These are phyloP conservation scores for Nigrograna mackinnonii DNA, from an alignment of 2,329 filamentous ascomycete genomes.

Conservation along the genomic window DNA sequence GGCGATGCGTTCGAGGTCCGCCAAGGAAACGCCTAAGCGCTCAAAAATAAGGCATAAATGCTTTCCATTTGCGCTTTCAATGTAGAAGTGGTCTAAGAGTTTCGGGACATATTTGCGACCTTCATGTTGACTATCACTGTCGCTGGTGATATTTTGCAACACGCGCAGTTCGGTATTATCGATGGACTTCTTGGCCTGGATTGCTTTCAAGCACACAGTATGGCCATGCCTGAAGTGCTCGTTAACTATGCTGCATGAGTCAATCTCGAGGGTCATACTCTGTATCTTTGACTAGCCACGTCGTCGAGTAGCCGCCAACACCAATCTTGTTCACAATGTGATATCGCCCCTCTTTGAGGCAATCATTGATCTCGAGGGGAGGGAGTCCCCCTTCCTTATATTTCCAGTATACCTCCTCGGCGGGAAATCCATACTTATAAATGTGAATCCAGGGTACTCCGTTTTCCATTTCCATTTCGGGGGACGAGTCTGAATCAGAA, in stretches of 20 bases:
- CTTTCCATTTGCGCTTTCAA: background rate
- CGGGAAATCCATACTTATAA: too few species aligned
- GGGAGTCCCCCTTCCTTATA: too few species aligned
- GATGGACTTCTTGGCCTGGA: background rate
- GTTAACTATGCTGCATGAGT: too few species aligned
- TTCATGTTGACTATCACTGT: background rate
- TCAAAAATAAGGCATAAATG: background rate
- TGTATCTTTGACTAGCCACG: background rate
- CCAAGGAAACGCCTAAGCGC: background rate
- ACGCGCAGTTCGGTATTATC: background rate
- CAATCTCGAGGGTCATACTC: too few species aligned
- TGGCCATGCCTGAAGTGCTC: background rate
- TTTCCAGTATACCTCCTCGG: too few species aligned
- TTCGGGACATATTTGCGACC: background rate
- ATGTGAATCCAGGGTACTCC: too few species aligned
- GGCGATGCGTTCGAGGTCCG: too few species aligned
- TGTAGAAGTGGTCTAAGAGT: background rate
- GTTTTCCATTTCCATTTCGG: too few species aligned
- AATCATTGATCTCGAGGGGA: background rate
- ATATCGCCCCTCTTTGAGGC: background rate
- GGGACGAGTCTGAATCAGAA: too few species aligned
- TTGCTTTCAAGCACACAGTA: background rate
- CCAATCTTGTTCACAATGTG: background rate
- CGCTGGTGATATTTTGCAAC: background rate
- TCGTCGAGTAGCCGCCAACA: background rate